phyloP scores from a whole-genome alignment of 2,329 filamentous ascomycete species.

The Aspergillus arachidicola region DNA sequence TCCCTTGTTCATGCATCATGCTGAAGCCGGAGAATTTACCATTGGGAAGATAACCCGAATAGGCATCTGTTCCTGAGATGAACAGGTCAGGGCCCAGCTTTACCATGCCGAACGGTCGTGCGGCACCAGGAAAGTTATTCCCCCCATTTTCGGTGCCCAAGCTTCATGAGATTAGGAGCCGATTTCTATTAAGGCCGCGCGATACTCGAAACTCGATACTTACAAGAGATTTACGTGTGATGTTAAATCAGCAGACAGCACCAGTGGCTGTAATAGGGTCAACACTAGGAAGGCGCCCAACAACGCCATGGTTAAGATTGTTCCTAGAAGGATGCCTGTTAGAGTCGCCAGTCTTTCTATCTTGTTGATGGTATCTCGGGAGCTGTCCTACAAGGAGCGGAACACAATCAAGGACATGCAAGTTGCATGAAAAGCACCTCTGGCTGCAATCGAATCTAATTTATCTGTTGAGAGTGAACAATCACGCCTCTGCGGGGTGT shows the following conservation, averaged over 20 bases:
- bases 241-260: slow-evolving; percentile 23
- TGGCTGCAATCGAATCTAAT: neutral
- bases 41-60: slow-evolving; percentile 43
- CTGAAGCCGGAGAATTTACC: slow-evolving; percentile 63
- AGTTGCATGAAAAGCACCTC: neutral
- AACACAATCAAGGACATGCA: neutral
- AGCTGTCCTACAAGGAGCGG: slow-evolving; percentile 6
- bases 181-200: neutral
- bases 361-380: neutral
- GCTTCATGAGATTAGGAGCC: slow-evolving; percentile 21
- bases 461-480: neutral
- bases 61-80: slow-evolving; percentile 38
- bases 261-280: slow-evolving; percentile 15
- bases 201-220: slow-evolving; percentile 6
- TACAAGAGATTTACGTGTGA: slow-evolving; percentile 35
- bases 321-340: slow-evolving; percentile 6
- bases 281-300: slow-evolving; percentile 16
- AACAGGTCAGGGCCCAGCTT: slow-evolving; percentile 48
- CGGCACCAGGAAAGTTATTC: slow-evolving; percentile 47
- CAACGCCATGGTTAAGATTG: slow-evolving; percentile 14
- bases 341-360: slow-evolving; percentile 5
- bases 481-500: neutral
- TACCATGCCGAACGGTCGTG: slow-evolving; percentile 46
- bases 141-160: slow-evolving; percentile 38
- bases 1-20: slow-evolving; percentile 68